phyloP scores from a whole-genome alignment of 1,139 yeast genomes.

The Wickerhamomyces sp. region DNA sequence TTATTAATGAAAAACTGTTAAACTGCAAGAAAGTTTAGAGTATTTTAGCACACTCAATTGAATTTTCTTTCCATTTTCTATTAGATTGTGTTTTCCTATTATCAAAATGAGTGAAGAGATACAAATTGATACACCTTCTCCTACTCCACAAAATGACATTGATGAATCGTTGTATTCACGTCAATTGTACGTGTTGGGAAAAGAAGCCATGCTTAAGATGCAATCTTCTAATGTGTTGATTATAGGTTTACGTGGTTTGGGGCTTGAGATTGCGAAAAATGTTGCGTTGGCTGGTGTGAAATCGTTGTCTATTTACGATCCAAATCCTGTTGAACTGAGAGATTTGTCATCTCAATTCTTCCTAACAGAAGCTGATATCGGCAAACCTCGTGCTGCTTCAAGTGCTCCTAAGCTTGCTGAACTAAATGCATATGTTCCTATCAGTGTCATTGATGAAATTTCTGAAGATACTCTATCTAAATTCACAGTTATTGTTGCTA shows the following conservation, averaged over 20 bases:
- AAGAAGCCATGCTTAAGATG: constrained; percentile 97
- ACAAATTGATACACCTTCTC: constrained; percentile 21
- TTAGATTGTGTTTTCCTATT: background rate
- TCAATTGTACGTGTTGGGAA: constrained; percentile 89
- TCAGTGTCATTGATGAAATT: constrained; percentile 58
- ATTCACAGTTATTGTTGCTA: constrained; percentile 80
- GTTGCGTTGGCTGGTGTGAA: constrained; percentile 97
- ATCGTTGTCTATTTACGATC: constrained; percentile 84
- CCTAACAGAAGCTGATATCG: constrained; percentile 64
- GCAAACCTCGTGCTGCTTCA: constrained; percentile 69
- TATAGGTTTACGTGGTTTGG: constrained; percentile 86
- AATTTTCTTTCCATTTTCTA: background rate
- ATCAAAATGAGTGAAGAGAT: constrained; percentile 21
- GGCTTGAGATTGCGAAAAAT: constrained; percentile 94
- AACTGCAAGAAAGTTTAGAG: too few species aligned
- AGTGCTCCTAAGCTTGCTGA: constrained; percentile 68
- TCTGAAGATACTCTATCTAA: constrained; percentile 46
- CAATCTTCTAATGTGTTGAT: constrained; percentile 85
- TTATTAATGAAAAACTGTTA: background rate
- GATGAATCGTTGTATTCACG: constrained; percentile 95
- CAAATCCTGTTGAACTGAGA: constrained; percentile 55
- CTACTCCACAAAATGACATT: constrained; percentile 38
- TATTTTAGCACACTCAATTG: background rate
- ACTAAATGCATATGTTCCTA: constrained; percentile 86
- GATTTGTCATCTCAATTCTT: constrained; percentile 92